Conservation (phyloP, 1,284 basidiomycete species). For the Macrocystidia cucumis region DNA sequence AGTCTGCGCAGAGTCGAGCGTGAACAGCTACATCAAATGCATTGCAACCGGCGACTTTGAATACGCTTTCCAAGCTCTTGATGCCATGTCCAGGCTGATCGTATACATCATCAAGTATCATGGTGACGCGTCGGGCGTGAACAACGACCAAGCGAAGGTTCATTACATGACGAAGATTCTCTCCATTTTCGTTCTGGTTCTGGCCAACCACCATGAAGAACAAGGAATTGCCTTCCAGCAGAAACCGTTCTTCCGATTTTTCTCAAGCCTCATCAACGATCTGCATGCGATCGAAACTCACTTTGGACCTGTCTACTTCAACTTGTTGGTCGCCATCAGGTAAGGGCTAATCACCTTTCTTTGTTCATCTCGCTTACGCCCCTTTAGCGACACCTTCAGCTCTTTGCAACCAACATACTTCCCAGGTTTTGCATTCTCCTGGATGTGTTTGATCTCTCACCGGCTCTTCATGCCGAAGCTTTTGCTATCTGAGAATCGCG, state of each 20-base stretch:
- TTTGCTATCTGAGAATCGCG: conserved; percentile 75
- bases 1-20: conserved; percentile 92
- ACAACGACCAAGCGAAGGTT: conserved; percentile 91
- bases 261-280: conserved; percentile 94
- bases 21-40: conserved; percentile 88
- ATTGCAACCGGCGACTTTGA: conserved; percentile 72
- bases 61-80: conserved; percentile 85
- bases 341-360: conserved; percentile 26
- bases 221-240: conserved; percentile 89
- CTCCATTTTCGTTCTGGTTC: conserved; percentile 93
- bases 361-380: conserved; percentile 7
- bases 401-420: conserved; percentile 96
- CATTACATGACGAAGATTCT: conserved; percentile 97
- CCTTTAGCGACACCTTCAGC: conserved; percentile 83
- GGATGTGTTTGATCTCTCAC: conserved; percentile 96
- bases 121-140: conserved; percentile 82
- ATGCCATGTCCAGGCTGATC: conserved; percentile 93
- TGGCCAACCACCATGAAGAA: conserved; percentile 95
- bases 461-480: conserved; percentile 97
- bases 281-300: conserved; percentile 78
- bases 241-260: conserved; percentile 98
- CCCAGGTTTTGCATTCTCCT: conserved; percentile 97
- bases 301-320: conserved; percentile 84
- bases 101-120: conserved; percentile 99
- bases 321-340: conserved; percentile 85